Evolutionary conservation across 305 asterid species (phyloP).

Genomic region (Fraxinus floribunda): DNA sequence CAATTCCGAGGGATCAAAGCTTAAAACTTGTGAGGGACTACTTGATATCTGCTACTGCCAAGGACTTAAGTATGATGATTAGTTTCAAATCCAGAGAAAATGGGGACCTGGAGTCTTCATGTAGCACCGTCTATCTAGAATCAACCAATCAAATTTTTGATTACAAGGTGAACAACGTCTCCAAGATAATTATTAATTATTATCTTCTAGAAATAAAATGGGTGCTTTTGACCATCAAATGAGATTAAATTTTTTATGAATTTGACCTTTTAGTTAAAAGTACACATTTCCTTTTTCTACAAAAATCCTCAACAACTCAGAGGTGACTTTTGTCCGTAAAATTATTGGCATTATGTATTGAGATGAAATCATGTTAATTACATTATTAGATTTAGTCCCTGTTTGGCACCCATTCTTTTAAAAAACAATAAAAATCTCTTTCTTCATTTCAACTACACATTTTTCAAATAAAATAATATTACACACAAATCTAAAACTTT

Average conservation of each 20-base stretch:
- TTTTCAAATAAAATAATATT: too few relatives aligned
- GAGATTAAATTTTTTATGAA: slow-evolving; percentile 8
- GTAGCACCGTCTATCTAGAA: slow-evolving; percentile 47
- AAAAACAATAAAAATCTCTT: too few relatives aligned
- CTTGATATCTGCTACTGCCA: slow-evolving; percentile 86
- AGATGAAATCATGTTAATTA: slow-evolving; percentile 5
- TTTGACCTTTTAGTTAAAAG: background rate
- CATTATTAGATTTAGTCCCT: background rate
- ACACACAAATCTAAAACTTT: too few relatives aligned
- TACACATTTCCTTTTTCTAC: background rate
- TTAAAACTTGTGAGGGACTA: slow-evolving; percentile 67
- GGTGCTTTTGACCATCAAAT: slow-evolving; percentile 4
- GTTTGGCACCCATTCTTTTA: too few relatives aligned
- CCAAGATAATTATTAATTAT: background rate
- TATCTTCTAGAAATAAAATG: slow-evolving; percentile 8
- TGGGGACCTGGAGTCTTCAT: slow-evolving; percentile 41
- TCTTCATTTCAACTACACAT: too few relatives aligned
- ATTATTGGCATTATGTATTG: background rate
- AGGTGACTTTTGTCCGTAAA: background rate
- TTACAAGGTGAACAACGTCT: slow-evolving; percentile 62
- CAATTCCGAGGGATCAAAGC: slow-evolving; percentile 55
- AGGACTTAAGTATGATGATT: slow-evolving; percentile 90
- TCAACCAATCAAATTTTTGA: slow-evolving; percentile 69
- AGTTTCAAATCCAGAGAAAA: slow-evolving; percentile 56
- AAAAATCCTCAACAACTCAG: background rate